phyloP scores from a whole-genome alignment of 768 basidiomycete genomes.

The Favolaschia claudopus region DNA sequence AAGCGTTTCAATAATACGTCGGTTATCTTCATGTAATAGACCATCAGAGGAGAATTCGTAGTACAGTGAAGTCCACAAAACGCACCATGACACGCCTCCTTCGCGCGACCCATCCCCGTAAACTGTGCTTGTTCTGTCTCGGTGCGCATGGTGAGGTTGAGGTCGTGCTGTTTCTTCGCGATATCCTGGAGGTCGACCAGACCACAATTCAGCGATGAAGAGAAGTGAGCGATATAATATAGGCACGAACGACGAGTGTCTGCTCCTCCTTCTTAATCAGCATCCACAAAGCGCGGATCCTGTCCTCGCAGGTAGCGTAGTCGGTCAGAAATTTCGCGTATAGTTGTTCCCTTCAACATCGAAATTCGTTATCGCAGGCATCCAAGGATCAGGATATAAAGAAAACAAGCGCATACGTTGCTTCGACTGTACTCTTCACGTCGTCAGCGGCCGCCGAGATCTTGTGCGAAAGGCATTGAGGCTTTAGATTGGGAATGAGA shows the following conservation, averaged over 20 bases:
- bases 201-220: background rate
- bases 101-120: conserved; percentile 25
- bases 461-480: background rate
- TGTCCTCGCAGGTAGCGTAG: conserved; percentile 31
- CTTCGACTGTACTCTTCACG: background rate
- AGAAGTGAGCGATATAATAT: background rate
- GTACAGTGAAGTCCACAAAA: too few relatives aligned
- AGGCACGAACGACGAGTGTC: conserved; percentile 14
- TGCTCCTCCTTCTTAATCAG: conserved; percentile 26
- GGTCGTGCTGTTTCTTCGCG: conserved; percentile 6
- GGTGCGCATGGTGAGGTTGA: background rate
- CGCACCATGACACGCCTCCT: conserved; percentile 30
- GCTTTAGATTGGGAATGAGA: background rate
- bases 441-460: background rate
- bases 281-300: conserved; percentile 32
- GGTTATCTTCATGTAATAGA: background rate
- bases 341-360: conserved; percentile 20
- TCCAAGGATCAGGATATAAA: too few relatives aligned
- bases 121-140: conserved; percentile 26
- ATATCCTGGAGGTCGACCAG: conserved; percentile 8
- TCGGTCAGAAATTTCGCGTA: conserved; percentile 28
- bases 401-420: background rate
- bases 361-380: background rate
- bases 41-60: background rate
- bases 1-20: background rate